Percentiles rank a stretch among this genome's conserved stretches.
phyloP scores from a whole-genome alignment of 129 eudicot genomes.

The Arctium lappa region DNA sequence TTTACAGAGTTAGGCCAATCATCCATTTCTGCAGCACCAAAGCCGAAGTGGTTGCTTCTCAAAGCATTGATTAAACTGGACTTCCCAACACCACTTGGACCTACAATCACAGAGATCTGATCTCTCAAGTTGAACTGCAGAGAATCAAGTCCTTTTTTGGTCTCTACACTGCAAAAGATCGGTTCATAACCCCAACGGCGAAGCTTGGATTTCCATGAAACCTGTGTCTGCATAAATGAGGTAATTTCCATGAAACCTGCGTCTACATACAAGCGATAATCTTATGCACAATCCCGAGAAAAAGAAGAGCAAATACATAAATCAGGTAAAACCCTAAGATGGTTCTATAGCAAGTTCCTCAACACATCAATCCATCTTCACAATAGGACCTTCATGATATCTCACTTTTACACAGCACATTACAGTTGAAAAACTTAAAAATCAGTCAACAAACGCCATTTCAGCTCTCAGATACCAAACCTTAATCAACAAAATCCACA shows the following conservation, averaged over 20 bases:
- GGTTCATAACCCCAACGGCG: constrained; percentile 83
- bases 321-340: background rate
- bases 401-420: background rate
- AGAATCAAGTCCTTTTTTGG: constrained; percentile 65
- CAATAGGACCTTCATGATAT: background rate
- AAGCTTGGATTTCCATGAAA: constrained; percentile 79
- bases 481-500: background rate
- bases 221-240: constrained; percentile 45
- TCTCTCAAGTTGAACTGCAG: constrained; percentile 65
- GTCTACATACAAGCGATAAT: constrained; percentile 38
- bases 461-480: background rate
- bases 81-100: constrained; percentile 99
- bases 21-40: constrained; percentile 40
- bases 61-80: constrained; percentile 88
- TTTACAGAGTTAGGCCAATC: constrained; percentile 55
- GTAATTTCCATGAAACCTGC: constrained; percentile 52
- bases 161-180: constrained; percentile 78
- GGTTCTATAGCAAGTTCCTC: background rate
- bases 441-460: background rate
- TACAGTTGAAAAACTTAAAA: background rate
- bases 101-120: constrained; percentile 87
- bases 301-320: background rate
- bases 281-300: background rate
- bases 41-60: constrained; percentile 43
- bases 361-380: constrained; percentile 2